Evolutionary conservation across 2,329 filamentous ascomycete species (phyloP), one percentile per base, ranked within the genome.

Genomic region (Aureobasidium namibiae): DNA sequence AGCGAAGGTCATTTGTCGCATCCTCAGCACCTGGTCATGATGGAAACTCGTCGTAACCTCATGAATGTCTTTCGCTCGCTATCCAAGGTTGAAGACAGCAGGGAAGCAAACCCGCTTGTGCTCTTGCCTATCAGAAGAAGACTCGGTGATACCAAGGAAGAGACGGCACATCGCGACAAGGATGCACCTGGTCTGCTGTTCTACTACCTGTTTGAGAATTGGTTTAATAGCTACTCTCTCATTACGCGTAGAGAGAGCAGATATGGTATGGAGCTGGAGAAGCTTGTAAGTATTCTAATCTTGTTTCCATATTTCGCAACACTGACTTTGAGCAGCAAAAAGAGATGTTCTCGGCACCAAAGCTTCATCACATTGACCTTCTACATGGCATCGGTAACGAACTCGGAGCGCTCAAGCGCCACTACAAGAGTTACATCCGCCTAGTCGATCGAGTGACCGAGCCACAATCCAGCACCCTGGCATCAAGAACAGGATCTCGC

Each of bases 191-290:
- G 82, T 21, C 74, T 84, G 21, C 72, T 86, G 2, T 86, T 86
- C 70, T 87, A 85, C 68, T 86, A 86, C 65, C 72, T 87, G 0
- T 87, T 87, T 65, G 84, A 87, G 65, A 84, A 86, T 66, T 86
- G 84, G 75, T 77, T 78, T 36, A 81, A 82, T 3, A 82, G 81
- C 1, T 82, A 81, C 54, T 78, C 78, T 26, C 74, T 86, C 11
- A 74, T 86, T 13, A 79, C 76, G 10, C 65, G 78, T 65, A 66
- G 69, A 61, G 67, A 81, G 67, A 73, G 74, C 61, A 74, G 75
- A 26, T 80, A 79, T 59, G 74, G 73, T 10, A 68, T 71, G 3
- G 75, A 78, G 60, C 69, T 87, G 7, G 74, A 79, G 46, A 69
- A 74, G 16, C 71, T 84, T 61, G 80, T 82, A 68, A 63, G 65